phyloP scores from a whole-genome alignment of 345 rosid species.

The Gynandropsis gynandra region DNA sequence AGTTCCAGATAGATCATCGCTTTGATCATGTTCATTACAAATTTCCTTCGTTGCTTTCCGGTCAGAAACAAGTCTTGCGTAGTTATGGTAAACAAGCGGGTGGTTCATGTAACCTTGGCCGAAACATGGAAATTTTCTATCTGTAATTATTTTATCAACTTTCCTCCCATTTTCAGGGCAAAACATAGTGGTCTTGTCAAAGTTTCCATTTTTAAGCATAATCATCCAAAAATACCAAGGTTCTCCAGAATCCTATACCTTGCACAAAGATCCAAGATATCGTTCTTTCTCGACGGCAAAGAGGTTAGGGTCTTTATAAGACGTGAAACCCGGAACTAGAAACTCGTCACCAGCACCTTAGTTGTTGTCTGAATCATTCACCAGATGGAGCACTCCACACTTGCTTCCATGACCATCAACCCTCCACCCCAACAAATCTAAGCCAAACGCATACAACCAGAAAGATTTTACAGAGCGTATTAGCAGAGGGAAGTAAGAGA shows the following conservation, averaged over 20 bases:
- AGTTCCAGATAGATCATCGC: too few species aligned
- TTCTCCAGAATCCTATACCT: constrained; percentile 28
- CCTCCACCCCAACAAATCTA: constrained; percentile 21
- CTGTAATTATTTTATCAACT: constrained; percentile 36
- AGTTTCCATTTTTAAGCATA: constrained; percentile 63
- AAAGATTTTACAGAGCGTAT: not conserved
- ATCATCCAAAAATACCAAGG: constrained; percentile 58
- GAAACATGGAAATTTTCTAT: constrained; percentile 46
- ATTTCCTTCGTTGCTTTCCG: constrained; percentile 17
- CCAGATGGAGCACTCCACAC: constrained; percentile 36
- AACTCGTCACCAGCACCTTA: constrained; percentile 42
- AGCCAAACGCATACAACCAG: not conserved
- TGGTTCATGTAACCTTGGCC: constrained; percentile 69
- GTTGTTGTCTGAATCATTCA: constrained; percentile 40
- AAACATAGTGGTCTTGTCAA: constrained; percentile 46
- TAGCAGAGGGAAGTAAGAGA: not conserved
- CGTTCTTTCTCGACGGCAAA: constrained; percentile 49
- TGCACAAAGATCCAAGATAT: constrained; percentile 46
- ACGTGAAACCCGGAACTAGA: constrained; percentile 28
- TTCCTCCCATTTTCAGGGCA: constrained; percentile 56
- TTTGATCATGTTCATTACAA: too few species aligned
- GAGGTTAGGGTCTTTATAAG: constrained; percentile 37
- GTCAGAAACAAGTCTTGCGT: constrained; percentile 26
- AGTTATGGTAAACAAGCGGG: constrained; percentile 42
- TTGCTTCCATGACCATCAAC: constrained; percentile 24